phyloP scores from a whole-genome alignment of 257 asterid species.

The Solanum chmielewskii region DNA sequence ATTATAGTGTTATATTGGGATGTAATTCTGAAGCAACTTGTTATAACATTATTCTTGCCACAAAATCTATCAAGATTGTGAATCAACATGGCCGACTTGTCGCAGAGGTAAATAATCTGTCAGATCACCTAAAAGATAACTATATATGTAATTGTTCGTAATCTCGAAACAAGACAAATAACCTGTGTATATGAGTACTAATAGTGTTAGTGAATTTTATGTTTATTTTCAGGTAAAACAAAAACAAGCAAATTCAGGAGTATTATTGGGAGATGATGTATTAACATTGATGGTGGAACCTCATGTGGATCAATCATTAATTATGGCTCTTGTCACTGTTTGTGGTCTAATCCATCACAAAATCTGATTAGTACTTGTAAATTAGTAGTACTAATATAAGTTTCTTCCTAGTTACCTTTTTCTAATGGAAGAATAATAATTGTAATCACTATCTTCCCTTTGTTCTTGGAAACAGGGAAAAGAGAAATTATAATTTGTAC shows the following conservation, averaged over 20 bases:
- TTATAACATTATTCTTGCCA: conserved; percentile 16
- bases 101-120: conserved; percentile 21
- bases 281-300: conserved; percentile 44
- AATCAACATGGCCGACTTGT: conserved; percentile 13
- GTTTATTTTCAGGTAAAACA: conserved; percentile 25
- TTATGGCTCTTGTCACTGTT: conserved; percentile 51
- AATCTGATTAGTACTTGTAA: neutral
- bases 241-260: conserved; percentile 38
- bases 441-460: neutral
- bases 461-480: neutral
- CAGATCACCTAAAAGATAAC: neutral
- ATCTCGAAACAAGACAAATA: too few species aligned
- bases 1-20: conserved; percentile 16
- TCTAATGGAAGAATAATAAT: too few species aligned
- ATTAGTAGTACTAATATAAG: too few species aligned
- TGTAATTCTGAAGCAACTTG: conserved; percentile 5
- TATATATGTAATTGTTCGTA: neutral
- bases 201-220: neutral
- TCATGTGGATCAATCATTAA: conserved; percentile 32
- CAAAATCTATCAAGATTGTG: conserved; percentile 20
- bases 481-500: neutral
- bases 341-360: conserved; percentile 40
- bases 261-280: conserved; percentile 53
- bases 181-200: neutral
- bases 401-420: neutral